These are phyloP conservation scores for Hansfordia pulvinata DNA, from an alignment of 2,329 filamentous ascomycete species.

Conservation along the genomic window DNA sequence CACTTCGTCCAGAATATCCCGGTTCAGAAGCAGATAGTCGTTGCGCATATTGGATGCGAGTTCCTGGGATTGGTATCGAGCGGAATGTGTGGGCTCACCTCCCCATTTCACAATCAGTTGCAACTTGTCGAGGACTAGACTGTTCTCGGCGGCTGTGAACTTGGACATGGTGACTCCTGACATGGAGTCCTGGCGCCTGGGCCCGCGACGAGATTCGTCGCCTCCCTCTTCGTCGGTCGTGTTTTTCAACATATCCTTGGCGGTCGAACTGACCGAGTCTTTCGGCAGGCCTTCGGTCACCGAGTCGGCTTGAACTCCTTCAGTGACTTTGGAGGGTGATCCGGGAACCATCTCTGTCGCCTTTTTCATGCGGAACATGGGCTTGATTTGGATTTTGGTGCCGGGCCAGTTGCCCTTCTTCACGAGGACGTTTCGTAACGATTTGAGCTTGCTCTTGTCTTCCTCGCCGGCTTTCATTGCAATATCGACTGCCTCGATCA, in stretches of 20 bases:
- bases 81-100: slow-evolving; percentile 93
- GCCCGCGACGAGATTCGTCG: slow-evolving; percentile 24
- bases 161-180: slow-evolving; percentile 86
- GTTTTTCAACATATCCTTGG: slow-evolving; percentile 9
- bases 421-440: slow-evolving; percentile 72
- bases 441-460: slow-evolving; percentile 73
- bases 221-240: slow-evolving; percentile 9
- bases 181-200: slow-evolving; percentile 67
- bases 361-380: slow-evolving; percentile 90
- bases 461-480: slow-evolving; percentile 71
- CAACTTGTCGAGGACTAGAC: slow-evolving; percentile 85
- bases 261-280: slow-evolving; percentile 9
- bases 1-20: slow-evolving; percentile 82
- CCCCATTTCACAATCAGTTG: slow-evolving; percentile 99
- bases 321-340: slow-evolving; percentile 17
- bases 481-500: slow-evolving; percentile 73
- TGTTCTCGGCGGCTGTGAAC: slow-evolving; percentile 86
- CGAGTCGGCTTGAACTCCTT: slow-evolving; percentile 17
- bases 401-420: slow-evolving; percentile 92
- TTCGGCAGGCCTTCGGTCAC: slow-evolving; percentile 15
- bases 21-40: slow-evolving; percentile 83
- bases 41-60: slow-evolving; percentile 93
- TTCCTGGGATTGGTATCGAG: slow-evolving; percentile 89
- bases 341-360: slow-evolving; percentile 37
- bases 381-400: slow-evolving; percentile 98